Conservation (phyloP, 352 stramenopile genomes). For the Halophytophthora batemanensis region DNA sequence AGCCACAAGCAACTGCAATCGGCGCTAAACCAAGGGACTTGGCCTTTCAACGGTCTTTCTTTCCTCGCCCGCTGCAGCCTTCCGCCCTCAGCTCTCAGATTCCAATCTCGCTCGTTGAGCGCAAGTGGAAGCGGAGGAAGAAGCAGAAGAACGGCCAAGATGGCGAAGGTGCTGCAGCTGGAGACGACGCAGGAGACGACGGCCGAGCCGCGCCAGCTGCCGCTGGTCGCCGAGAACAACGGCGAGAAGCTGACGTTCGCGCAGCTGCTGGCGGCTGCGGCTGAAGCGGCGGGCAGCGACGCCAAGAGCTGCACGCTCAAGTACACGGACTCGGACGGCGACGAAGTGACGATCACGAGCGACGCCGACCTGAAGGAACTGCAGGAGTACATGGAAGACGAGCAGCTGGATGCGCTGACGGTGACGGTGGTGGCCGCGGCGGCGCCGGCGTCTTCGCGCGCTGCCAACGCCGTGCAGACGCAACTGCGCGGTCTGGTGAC, state of each 20-base stretch:
- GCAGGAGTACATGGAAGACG: conserved; percentile 50
- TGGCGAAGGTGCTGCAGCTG: conserved; percentile 28
- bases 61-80: too few species aligned
- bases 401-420: conserved; percentile 28
- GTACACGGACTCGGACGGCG: conserved; percentile 60
- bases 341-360: conserved; percentile 51
- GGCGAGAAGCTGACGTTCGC: conserved; percentile 22
- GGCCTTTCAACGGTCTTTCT: too few species aligned
- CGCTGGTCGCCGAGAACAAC: conserved; percentile 17
- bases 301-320: conserved; percentile 25
- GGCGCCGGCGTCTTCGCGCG: neutral
- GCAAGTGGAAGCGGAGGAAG: conserved; percentile 20
- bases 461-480: conserved; percentile 27
- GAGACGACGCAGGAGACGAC: conserved; percentile 10
- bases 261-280: conserved; percentile 20
- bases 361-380: conserved; percentile 53
- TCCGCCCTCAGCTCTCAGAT: conserved; percentile 25
- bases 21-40: conserved; percentile 8
- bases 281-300: conserved; percentile 16
- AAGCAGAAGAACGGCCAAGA: conserved; percentile 14
- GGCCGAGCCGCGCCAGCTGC: conserved; percentile 15
- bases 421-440: conserved; percentile 26
- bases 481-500: conserved; percentile 48
- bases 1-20: too few species aligned
- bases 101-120: conserved; percentile 20